Conservation (phyloP, 306 rosid species). For the Castanea sativa region DNA sequence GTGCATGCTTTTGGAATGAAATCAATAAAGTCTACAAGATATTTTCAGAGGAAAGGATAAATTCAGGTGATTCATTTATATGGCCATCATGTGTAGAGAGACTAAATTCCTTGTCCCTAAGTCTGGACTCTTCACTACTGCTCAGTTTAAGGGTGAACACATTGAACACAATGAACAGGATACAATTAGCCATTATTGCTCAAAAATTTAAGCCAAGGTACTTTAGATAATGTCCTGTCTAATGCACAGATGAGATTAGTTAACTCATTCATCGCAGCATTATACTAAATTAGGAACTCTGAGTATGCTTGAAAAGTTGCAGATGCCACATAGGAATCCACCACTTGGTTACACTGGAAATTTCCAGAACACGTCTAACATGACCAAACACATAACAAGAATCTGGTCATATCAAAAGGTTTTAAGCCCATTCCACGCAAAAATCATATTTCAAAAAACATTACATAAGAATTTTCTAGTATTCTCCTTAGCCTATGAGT, state of each 20-base stretch:
- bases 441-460: neutral
- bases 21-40: neutral
- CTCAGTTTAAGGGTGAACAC: neutral
- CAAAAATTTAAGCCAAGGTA: neutral
- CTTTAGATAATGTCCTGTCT: neutral
- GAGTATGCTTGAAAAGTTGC: neutral
- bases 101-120: neutral
- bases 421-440: neutral
- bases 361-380: neutral
- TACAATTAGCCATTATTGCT: neutral
- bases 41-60: neutral
- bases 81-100: neutral
- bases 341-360: neutral
- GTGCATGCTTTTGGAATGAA: neutral
- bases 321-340: neutral
- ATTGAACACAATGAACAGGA: neutral
- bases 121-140: neutral
- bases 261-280: neutral
- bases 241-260: neutral
- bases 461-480: neutral
- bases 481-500: neutral
- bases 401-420: neutral
- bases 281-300: neutral
- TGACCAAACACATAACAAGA: neutral
- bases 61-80: neutral